phyloP scores from a whole-genome alignment of 768 basidiomycete species.

The Russula abietina region DNA sequence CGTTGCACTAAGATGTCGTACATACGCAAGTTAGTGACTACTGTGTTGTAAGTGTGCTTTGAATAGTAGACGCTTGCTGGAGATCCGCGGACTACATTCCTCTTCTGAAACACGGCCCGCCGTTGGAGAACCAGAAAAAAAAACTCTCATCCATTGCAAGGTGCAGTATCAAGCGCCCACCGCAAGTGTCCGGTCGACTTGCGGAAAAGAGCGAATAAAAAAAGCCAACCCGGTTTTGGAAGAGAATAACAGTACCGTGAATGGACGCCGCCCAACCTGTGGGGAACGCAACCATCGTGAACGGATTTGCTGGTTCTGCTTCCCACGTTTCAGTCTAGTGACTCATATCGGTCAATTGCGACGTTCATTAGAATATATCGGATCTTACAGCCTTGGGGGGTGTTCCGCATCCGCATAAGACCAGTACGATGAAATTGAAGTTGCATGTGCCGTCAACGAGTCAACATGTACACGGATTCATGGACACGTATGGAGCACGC shows the following conservation, averaged over 20 bases:
- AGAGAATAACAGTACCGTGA: neutral
- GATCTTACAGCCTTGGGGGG: neutral
- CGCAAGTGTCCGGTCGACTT: neutral
- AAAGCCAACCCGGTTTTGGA: slow-evolving; percentile 2
- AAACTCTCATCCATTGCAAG: neutral
- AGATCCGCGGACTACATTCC: slow-evolving; percentile 14
- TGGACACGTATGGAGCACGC: neutral
- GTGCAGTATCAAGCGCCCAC: neutral
- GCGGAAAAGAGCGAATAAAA: neutral
- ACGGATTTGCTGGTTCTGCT: slow-evolving; percentile 8
- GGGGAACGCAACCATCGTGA: slow-evolving; percentile 2
- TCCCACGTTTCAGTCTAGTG: slow-evolving; percentile 11
- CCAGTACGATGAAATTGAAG: slow-evolving; percentile 3
- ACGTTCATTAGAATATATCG: neutral
- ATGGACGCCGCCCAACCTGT: neutral
- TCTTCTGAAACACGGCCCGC: slow-evolving; percentile 19
- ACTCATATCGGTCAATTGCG: neutral
- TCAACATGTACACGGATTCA: neutral
- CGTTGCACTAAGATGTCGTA: slow-evolving; percentile 1
- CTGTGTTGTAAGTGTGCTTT: neutral
- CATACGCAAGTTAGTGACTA: neutral
- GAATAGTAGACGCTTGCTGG: neutral
- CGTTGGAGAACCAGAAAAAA: neutral
- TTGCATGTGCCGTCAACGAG: neutral
- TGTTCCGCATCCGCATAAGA: slow-evolving; percentile 3